A percentile compares a stretch with the other conserved stretches of the same genome.
phyloP scores from a whole-genome alignment of 2,329 filamentous ascomycete genomes.

The Didymella arachidicola region DNA sequence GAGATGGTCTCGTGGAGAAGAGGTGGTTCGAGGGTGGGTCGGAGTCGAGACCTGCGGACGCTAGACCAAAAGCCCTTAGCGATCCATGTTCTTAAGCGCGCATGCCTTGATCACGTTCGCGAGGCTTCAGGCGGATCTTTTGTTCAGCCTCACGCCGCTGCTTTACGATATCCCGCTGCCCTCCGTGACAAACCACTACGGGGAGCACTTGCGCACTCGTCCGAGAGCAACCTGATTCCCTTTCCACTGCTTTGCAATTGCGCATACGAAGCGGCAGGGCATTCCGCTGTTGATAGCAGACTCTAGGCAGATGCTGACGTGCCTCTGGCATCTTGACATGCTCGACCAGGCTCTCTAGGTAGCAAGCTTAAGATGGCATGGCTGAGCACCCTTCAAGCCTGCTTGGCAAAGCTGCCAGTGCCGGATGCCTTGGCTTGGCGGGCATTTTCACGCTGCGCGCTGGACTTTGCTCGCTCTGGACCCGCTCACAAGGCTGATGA shows the following conservation, averaged over 20 bases:
- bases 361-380: conserved; percentile 1
- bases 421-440: conserved; percentile 2
- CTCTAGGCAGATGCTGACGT: conserved; percentile 2
- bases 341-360: background rate
- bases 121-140: background rate
- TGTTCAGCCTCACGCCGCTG: conserved; percentile 17
- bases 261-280: background rate
- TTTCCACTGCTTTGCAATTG: background rate
- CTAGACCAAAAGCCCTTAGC: background rate
- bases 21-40: background rate
- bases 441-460: background rate
- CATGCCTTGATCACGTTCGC: conserved; percentile 2
- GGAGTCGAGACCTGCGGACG: conserved; percentile 3
- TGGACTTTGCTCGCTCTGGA: conserved; percentile 1
- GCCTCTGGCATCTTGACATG: conserved; percentile 1
- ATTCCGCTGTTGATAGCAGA: background rate
- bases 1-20: conserved; percentile 6
- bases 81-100: conserved; percentile 9
- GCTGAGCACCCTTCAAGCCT: conserved; percentile 6
- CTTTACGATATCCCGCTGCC: conserved; percentile 1
- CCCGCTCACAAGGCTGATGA: background rate
- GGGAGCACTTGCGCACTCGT: background rate
- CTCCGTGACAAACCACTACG: background rate
- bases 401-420: conserved; percentile 5
- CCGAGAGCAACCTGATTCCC: background rate